Base-by-base conservation (phyloP, 345 rosid genomes). In the Salix caprea region DNA sequence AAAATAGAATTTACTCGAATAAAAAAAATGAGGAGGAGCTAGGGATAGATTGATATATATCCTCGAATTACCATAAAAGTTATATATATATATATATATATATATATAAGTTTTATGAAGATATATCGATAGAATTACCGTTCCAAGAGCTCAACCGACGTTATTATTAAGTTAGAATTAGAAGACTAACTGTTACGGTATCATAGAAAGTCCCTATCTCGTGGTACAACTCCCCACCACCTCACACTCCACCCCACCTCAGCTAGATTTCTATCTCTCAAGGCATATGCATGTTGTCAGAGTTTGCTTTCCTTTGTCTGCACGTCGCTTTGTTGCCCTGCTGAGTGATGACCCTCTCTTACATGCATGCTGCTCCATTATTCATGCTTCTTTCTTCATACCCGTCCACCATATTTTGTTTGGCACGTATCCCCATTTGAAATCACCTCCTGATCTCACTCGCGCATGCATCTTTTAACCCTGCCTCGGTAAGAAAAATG, bases 271-370 rank as follows among this genome's bases (percentile, higher is more conserved):
- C 56, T 16, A 5, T 50, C 23, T 50, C 48, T 36, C 66, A 65
- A 68, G 44, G 71, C 42, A 62, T 78, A 75, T 40, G 19, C 52
- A 40, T 66, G 13, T 65, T 76, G 80, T 74, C 81, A 76, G 78
- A 74, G 60, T 85, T 83, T 74, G 72, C 79, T 81, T 86, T 79
- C 72, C 83, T 83, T 83, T 60, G 72, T 84, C 81, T 79, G 79
- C 82, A 81, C 83, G 84, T 86, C 82, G 80, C 62, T 67, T 67
- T 73, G 77, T 50, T 67, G 58, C 70, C 71, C 42, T 36, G 3
- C 19, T 24, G 26, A 32, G 70, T 28, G 56, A 67, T 76, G 54
- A 26, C 66, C 58, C 60, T 72, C 58, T 19, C 64, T 72, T 37
- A 70, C 67, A 48, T 30, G 46, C 58, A n/a, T 56, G 54, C 74